Base-by-base conservation (phyloP, 192 early-diverging fungal genomes). In the Backusella psychrophila region DNA sequence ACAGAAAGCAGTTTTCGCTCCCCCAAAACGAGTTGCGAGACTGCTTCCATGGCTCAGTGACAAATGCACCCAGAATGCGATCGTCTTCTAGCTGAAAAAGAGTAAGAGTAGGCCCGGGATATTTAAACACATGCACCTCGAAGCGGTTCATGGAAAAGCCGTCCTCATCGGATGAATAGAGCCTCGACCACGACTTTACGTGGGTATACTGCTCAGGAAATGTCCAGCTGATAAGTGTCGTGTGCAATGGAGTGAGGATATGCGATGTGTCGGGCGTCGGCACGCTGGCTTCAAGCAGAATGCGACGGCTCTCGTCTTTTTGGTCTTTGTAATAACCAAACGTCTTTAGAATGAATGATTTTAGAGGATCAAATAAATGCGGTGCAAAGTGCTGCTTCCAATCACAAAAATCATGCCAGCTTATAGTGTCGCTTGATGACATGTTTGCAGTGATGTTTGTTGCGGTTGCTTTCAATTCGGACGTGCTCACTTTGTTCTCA, bases 61-160 rank as follows among this genome's bases (percentile, higher is more conserved):
- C 77, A 65, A 83, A 87, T 0, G 87, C 88, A 6, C 85, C 87
- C 9, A 89, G 56, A 6, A 49, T 2, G 84, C 46, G 75, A 89
- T 69, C 56, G 29, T 29, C n/a, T 11, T 63, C 53, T 0, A 34
- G 85, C 23, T 82, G 78, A 5, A 89, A 52, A 19, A 89, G 59
- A 3, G 88, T 33, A 17, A 89, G 66, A 0, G 87, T 89, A 1
- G 88, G 87, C 0, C 82, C 88, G 6, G 85, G 81, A 77, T 89
- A 89, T 73, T 89, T 89, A 81, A 87, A 89, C 8, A 88, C 83
- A 44, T 84, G 86, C 2, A 71, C 77, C 49, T 82, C 80, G 52
- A 89, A 89, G 23, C 86, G 76, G 68, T 86, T 89, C 88, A 88
- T 89, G 17, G 85, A 85, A 71, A 87, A 89, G 9, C 88, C 88